Conservation (phyloP, 108 stramenopile genomes). For the Cylindrotheca fusiformis region DNA sequence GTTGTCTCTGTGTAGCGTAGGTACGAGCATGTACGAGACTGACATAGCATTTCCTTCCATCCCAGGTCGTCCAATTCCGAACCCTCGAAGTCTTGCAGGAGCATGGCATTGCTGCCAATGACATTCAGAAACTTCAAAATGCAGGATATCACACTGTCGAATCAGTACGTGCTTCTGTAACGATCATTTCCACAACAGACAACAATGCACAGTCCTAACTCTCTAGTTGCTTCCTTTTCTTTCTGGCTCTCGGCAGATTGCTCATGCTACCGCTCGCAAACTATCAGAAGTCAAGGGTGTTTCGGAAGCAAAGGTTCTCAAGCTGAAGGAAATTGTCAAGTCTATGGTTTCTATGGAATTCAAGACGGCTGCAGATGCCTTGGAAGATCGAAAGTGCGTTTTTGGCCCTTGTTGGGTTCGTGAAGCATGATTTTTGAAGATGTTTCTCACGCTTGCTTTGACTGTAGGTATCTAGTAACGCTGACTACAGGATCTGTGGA, state of each 20-base stretch:
- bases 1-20: neutral
- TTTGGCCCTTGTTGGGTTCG: neutral
- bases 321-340: slow-evolving; percentile 95
- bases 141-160: slow-evolving; percentile 98
- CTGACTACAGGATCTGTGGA: slow-evolving; percentile 96
- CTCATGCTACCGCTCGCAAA: slow-evolving; percentile 92
- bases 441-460: slow-evolving; percentile 9
- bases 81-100: slow-evolving; percentile 82
- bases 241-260: slow-evolving; percentile 37
- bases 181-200: neutral
- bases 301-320: slow-evolving; percentile 91
- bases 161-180: slow-evolving; percentile 48
- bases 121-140: slow-evolving; percentile 94
- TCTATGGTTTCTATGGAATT: slow-evolving; percentile 96
- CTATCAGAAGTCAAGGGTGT: slow-evolving; percentile 97
- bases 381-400: slow-evolving; percentile 82
- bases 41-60: neutral
- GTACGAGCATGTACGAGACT: neutral
- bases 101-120: slow-evolving; percentile 94
- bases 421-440: neutral
- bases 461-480: slow-evolving; percentile 46
- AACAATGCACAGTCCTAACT: neutral
- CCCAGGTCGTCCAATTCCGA: slow-evolving; percentile 56
- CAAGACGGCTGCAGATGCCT: slow-evolving; percentile 92
- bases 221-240: slow-evolving; percentile 4